Evolutionary conservation across 371 early-diverging fungal genomes (phyloP), one percentile per base, ranked within the genome.

Genomic region (Circinella minor): DNA sequence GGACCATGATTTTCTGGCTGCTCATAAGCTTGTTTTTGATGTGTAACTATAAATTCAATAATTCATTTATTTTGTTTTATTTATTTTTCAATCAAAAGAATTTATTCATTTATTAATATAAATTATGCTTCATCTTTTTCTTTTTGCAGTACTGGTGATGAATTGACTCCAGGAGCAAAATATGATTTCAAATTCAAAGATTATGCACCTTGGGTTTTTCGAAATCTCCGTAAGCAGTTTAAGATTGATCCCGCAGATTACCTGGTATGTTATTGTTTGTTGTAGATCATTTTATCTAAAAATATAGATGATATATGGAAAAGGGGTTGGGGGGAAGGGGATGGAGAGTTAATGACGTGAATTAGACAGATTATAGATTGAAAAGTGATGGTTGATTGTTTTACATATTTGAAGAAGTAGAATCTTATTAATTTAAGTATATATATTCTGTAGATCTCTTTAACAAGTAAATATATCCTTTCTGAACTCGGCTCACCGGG

Each of bases 151-250:
- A 92, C 91, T 36, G 97, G 97, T 34, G 94, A 95, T 74, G 97
- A 98, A 72, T 76, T 96, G 79, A 95, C 94, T 13, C 94, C 98
- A 4, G 91, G 92, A 3, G 92, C 94, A 46, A 91, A 92, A 70
- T 98, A 98, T 77, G 98, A 98, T 75, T 98, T 97, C 82, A 97
- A 97, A 80, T 98, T 98, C 75, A 98, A 98, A 77, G 99, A 98
- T 80, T 98, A 97, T 78, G 94, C 96, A 9, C 99, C 97, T 11
- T 95, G 95, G 95, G 95, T 96, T 10, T 98, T 98, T 78, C 88
- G 96, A 51, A 81, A 88, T 69, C 86, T 98, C 60, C 84, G 99
- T 51, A 91, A 95, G 66, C 81, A 85, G 20, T 97, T 96, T 76
- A 85, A 90, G 43, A 90, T 98, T 39, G 94, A 95, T 71, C 86